Evolutionary conservation across 2,329 filamentous ascomycete species (phyloP), one percentile per base, ranked within the genome.

Genomic region (Biscogniauxia mediterranea): DNA sequence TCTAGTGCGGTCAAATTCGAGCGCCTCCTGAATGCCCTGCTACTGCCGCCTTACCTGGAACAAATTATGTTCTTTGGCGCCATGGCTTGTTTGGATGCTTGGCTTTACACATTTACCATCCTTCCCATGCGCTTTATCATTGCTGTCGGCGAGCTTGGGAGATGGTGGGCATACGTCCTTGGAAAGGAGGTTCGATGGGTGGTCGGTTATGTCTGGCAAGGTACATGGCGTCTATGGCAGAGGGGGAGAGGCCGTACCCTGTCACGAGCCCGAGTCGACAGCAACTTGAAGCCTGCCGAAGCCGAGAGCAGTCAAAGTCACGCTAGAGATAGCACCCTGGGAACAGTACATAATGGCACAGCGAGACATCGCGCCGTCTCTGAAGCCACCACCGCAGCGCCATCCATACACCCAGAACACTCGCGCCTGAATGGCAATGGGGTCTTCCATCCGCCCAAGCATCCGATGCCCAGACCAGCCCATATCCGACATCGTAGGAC

Each of bases 51-150:
- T 0, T 91, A 90, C 63, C 82, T 99, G 5, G 95, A 99, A 77
- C 85, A 89, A 53, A 89, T 93, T 0, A 83, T 99, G 5, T 87
- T 88, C 62, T 98, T 99, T 76, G 95, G 95, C 6, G 89, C 91
- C 0, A 77, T 98, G 38, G 93, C 94, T 6, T 99, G 95, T 76
- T 81, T 99, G 5, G 95, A 99, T 74, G 91, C 94, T 1, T 99
- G 94, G 93, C 84, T 99, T 1, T 95, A 97, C 77, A 96, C 92
- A 0, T 96, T 99, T 69, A 99, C 95, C 0, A 97, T 99, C 52
- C 80, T 99, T 0, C 95, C 95, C 0, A 83, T 99, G 61, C 86
- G 95, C 2, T 98, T 99, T 69, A 75, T 90, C 58, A 90, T 93
- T 61, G 94, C 95, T 0, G 70, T 94, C 0, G 86, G 86, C 20